A percentile compares a stretch with the other conserved stretches of the same genome.
phyloP scores from a whole-genome alignment of 2,329 filamentous ascomycete genomes.

The Penicillium oxalicum region DNA sequence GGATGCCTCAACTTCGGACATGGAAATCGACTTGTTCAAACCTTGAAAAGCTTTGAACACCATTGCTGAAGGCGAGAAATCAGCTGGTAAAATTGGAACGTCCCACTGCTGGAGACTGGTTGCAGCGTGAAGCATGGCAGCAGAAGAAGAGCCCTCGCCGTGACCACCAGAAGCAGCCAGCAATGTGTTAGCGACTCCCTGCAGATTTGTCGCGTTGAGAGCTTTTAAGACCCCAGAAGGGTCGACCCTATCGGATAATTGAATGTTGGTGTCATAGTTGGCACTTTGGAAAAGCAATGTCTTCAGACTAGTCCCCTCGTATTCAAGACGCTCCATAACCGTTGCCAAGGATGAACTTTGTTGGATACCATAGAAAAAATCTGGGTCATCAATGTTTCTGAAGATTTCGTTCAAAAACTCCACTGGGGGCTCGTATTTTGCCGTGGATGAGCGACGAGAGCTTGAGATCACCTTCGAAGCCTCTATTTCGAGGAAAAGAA shows the following conservation, averaged over 20 bases:
- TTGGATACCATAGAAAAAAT: slow-evolving; percentile 88
- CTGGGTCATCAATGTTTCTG: slow-evolving; percentile 88
- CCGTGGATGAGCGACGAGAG: slow-evolving; percentile 62
- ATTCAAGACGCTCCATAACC: slow-evolving; percentile 75
- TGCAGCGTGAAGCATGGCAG: slow-evolving; percentile 72
- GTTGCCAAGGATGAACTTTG: slow-evolving; percentile 70
- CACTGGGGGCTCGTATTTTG: slow-evolving; percentile 51
- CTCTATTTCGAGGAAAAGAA: slow-evolving; percentile 74
- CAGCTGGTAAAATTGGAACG: slow-evolving; percentile 63
- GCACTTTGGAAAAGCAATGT: slow-evolving; percentile 87
- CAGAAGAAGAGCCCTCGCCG: slow-evolving; percentile 49
- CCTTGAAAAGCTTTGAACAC: slow-evolving; percentile 78
- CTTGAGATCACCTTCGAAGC: slow-evolving; percentile 51
- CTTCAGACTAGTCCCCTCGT: slow-evolving; percentile 81
- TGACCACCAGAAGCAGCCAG: slow-evolving; percentile 57
- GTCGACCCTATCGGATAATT: slow-evolving; percentile 53
- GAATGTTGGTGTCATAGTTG: slow-evolving; percentile 78
- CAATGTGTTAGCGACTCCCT: slow-evolving; percentile 77
- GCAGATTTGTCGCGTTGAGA: slow-evolving; percentile 72
- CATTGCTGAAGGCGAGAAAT: slow-evolving; percentile 59
- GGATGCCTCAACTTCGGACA: slow-evolving; percentile 48
- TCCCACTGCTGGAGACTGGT: slow-evolving; percentile 88
- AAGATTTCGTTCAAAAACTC: slow-evolving; percentile 76
- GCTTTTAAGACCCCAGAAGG: slow-evolving; percentile 67
- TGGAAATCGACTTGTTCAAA: slow-evolving; percentile 60